These are phyloP conservation scores for Auricularia sp. DNA, from an alignment of 768 basidiomycete species.

Conservation along the genomic window DNA sequence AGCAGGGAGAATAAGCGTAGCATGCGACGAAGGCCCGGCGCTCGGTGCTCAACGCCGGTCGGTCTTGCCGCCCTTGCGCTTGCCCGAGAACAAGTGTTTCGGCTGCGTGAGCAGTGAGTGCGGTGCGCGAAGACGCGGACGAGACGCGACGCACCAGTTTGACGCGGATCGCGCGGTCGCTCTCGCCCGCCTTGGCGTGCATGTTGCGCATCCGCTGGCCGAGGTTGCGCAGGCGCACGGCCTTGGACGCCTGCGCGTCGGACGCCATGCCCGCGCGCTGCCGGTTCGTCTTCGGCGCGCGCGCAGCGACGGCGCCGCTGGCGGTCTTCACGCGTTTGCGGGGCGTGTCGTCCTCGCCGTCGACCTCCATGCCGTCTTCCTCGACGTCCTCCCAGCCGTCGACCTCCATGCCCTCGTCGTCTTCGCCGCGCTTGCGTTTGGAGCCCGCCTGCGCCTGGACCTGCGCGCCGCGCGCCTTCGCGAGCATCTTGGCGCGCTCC, in stretches of 20 bases:
- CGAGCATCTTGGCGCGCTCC: conserved; percentile 77
- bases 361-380: conserved; percentile 40
- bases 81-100: conserved; percentile 77
- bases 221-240: conserved; percentile 73
- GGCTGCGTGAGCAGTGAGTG: conserved; percentile 37
- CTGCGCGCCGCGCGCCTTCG: conserved; percentile 50
- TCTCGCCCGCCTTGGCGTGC: conserved; percentile 85
- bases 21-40: background rate
- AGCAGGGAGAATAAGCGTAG: background rate
- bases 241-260: conserved; percentile 67
- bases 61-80: conserved; percentile 78
- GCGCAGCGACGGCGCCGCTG: conserved; percentile 38
- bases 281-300: conserved; percentile 58
- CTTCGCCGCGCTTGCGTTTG: conserved; percentile 52
- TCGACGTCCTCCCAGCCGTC: conserved; percentile 32
- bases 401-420: conserved; percentile 49
- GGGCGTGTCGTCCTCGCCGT: conserved; percentile 38
- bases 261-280: conserved; percentile 73
- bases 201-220: conserved; percentile 80
- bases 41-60: conserved; percentile 30
- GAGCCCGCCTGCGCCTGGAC: conserved; percentile 23
- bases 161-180: conserved; percentile 66
- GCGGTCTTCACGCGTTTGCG: conserved; percentile 55
- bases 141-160: conserved; percentile 59
- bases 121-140: background rate